A percentile compares a stretch with the other conserved stretches of the same genome.
Conservation (phyloP, 1,284 basidiomycete genomes). For the Moniliophthora roreri region DNA sequence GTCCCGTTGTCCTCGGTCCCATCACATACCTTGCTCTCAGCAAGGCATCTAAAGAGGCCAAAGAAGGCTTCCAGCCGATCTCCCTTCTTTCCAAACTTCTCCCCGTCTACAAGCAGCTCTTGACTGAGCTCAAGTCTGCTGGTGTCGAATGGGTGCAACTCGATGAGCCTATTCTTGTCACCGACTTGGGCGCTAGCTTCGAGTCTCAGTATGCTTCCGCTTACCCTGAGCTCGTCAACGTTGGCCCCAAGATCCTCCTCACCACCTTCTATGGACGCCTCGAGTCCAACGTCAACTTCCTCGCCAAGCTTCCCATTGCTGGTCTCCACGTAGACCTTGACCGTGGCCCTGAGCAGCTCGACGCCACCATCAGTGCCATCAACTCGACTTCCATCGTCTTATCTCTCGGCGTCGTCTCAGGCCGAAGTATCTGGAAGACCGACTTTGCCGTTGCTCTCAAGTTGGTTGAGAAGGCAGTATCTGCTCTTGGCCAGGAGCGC, state of each 20-base stretch:
- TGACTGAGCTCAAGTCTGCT: slow-evolving; percentile 89
- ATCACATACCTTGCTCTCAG: slow-evolving; percentile 95
- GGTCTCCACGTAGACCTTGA: slow-evolving; percentile 97
- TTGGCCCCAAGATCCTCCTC: slow-evolving; percentile 90
- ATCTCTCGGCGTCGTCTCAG: slow-evolving; percentile 96
- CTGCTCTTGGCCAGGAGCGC: slow-evolving; percentile 80
- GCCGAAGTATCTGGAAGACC: slow-evolving; percentile 99
- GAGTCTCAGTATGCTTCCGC: slow-evolving; percentile 83
- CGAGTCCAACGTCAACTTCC: slow-evolving; percentile 87
- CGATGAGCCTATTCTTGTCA: slow-evolving; percentile 96
- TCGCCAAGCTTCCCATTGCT: slow-evolving; percentile 91
- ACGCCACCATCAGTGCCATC: slow-evolving; percentile 80
- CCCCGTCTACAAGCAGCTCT: slow-evolving; percentile 90
- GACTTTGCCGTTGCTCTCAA: slow-evolving; percentile 88
- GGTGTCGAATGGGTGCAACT: slow-evolving; percentile 96
- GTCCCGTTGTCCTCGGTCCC: slow-evolving; percentile 96
- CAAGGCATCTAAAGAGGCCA: slow-evolving; percentile 88
- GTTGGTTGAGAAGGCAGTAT: slow-evolving; percentile 84
- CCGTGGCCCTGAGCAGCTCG: slow-evolving; percentile 91
- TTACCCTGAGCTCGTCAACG: slow-evolving; percentile 82
- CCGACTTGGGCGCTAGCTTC: slow-evolving; percentile 81
- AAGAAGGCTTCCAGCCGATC: slow-evolving; percentile 87
- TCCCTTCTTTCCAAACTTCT: slow-evolving; percentile 89
- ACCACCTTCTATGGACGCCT: slow-evolving; percentile 98
- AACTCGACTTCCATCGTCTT: slow-evolving; percentile 82